Conservation (phyloP, 2,329 filamentous ascomycete genomes). For the Diaporthe longicolla region DNA sequence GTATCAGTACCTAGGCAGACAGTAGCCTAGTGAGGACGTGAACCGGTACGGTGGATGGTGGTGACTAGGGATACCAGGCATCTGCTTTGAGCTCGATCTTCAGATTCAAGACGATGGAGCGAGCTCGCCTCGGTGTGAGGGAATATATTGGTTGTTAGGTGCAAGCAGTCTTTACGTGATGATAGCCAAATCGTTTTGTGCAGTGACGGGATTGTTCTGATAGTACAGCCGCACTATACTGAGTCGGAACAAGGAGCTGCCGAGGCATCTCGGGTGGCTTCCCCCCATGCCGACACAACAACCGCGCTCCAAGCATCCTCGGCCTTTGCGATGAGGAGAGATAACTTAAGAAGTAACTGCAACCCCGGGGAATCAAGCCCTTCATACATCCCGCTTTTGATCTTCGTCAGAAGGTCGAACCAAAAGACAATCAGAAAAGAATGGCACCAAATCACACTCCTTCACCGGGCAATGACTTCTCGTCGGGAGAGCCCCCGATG, state of each 20-base stretch:
- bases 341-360: not conserved
- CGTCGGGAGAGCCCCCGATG: slow-evolving; percentile 44
- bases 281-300: slow-evolving; percentile 9
- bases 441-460: slow-evolving; percentile 33
- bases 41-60: not conserved
- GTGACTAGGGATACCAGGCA: not conserved
- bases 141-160: not conserved
- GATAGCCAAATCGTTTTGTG: not conserved
- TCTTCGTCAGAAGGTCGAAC: not conserved
- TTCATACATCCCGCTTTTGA: not conserved
- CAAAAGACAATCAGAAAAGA: too few species aligned
- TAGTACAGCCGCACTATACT: not conserved
- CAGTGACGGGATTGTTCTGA: not conserved
- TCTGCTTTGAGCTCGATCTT: not conserved
- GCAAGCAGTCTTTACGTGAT: not conserved
- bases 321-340: not conserved
- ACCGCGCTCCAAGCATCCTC: not conserved
- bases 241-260: slow-evolving; percentile 21
- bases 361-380: not conserved
- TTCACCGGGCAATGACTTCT: slow-evolving; percentile 43
- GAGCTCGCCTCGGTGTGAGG: not conserved
- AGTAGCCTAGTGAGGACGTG: too few species aligned
- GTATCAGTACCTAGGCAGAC: too few species aligned
- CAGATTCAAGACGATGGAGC: not conserved
- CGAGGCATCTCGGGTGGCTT: slow-evolving; percentile 3